phyloP scores from a whole-genome alignment of 345 rosid genomes.

The Carallia brachiata region DNA sequence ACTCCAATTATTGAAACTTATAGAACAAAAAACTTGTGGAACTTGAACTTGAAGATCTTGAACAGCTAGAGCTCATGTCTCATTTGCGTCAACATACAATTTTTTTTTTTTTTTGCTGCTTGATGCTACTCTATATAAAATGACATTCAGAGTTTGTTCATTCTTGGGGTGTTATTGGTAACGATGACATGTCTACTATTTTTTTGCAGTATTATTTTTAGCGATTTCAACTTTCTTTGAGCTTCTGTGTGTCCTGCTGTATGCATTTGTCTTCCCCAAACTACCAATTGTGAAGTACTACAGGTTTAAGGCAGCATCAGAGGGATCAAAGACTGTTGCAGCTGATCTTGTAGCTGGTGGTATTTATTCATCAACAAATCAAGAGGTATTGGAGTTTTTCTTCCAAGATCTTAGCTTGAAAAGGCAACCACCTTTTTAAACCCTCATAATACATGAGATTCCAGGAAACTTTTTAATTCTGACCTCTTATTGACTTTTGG shows the following conservation, averaged over 20 bases:
- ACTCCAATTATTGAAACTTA: too few relatives aligned
- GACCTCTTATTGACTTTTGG: background rate
- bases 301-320: slow-evolving; percentile 71
- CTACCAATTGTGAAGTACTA: slow-evolving; percentile 77
- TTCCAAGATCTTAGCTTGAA: background rate
- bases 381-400: slow-evolving; percentile 1
- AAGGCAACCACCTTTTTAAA: too few relatives aligned
- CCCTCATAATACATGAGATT: background rate
- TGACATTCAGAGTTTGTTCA: too few relatives aligned
- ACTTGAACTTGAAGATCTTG: too few relatives aligned
- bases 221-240: slow-evolving; percentile 65
- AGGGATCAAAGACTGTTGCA: slow-evolving; percentile 79
- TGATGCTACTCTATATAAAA: too few relatives aligned
- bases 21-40: too few relatives aligned
- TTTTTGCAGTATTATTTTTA: slow-evolving; percentile 62
- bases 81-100: too few relatives aligned
- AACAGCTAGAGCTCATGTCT: too few relatives aligned
- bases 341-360: slow-evolving; percentile 89
- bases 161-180: too few relatives aligned
- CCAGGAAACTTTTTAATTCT: background rate
- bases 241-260: slow-evolving; percentile 59
- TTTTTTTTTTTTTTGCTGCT: too few relatives aligned
- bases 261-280: slow-evolving; percentile 62
- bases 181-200: background rate
- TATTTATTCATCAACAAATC: slow-evolving; percentile 37